Conservation (phyloP, 176 grass and related monocot species). For the Phoenix roebelenii region DNA sequence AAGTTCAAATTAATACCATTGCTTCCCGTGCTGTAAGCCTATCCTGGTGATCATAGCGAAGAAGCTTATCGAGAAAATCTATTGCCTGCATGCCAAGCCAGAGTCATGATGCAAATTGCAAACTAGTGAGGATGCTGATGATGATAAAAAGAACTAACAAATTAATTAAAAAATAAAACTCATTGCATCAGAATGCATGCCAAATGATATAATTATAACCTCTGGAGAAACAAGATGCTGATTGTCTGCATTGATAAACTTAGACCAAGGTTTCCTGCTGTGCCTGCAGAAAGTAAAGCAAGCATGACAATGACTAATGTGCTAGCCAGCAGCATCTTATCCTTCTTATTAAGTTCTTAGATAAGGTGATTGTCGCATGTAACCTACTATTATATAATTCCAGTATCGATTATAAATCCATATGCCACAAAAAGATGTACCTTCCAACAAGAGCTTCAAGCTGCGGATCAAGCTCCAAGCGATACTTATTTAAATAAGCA, state of each 20-base stretch:
- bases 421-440: conserved; percentile 18
- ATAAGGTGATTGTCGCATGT: too few species aligned
- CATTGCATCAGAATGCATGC: neutral
- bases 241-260: conserved; percentile 91
- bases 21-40: conserved; percentile 90
- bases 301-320: too few species aligned
- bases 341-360: too few species aligned
- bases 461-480: conserved; percentile 81
- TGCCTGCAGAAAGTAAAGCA: conserved; percentile 34
- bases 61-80: conserved; percentile 96
- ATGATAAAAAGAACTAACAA: neutral
- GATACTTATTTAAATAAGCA: conserved; percentile 90
- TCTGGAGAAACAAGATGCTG: conserved; percentile 86
- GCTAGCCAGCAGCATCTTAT: too few species aligned
- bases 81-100: conserved; percentile 45
- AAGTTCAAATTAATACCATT: conserved; percentile 50
- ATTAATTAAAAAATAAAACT: neutral
- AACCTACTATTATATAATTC: too few species aligned
- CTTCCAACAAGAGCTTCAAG: conserved; percentile 97
- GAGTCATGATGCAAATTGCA: neutral
- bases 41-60: conserved; percentile 91
- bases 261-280: conserved; percentile 70
- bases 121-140: neutral
- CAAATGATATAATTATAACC: conserved; percentile 25
- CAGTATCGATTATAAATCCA: too few species aligned